Evolutionary conservation across 495 filamentous ascomycete species (phyloP).

Genomic region (Penicillium argentinense): DNA sequence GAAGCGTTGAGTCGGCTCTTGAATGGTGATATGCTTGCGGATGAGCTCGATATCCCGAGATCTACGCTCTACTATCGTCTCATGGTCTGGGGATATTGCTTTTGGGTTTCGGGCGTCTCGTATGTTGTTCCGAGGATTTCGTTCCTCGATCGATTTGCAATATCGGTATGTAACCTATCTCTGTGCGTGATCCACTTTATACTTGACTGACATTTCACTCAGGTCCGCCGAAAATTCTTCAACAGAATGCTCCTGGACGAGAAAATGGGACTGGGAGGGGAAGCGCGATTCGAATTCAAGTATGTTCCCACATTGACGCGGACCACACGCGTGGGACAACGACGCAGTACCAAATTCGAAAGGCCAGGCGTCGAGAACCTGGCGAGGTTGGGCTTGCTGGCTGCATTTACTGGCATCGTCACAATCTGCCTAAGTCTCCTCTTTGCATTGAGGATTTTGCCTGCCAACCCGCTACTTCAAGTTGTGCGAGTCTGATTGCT

Average conservation of each 20-base stretch:
- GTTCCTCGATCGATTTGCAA: conserved; percentile 57
- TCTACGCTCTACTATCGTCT: conserved; percentile 56
- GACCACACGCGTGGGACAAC: conserved; percentile 32
- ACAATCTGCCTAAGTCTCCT: conserved; percentile 21
- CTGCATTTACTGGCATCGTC: conserved; percentile 17
- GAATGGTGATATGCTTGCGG: conserved; percentile 61
- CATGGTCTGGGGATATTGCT: conserved; percentile 66
- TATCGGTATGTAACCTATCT: conserved; percentile 39
- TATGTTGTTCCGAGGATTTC: conserved; percentile 57
- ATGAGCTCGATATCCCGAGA: conserved; percentile 57
- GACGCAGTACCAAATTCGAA: conserved; percentile 22
- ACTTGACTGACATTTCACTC: background rate
- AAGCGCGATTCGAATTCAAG: conserved; percentile 62
- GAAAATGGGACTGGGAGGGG: conserved; percentile 55
- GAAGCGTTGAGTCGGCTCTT: conserved; percentile 67
- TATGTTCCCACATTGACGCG: conserved; percentile 56
- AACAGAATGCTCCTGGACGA: conserved; percentile 55
- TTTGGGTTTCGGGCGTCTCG: conserved; percentile 57
- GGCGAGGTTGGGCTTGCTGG: conserved; percentile 29
- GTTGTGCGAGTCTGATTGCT: conserved; percentile 1
- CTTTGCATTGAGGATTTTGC: conserved; percentile 22
- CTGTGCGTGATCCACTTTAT: background rate
- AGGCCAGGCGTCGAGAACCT: conserved; percentile 29
- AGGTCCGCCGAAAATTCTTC: conserved; percentile 53
- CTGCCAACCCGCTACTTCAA: conserved; percentile 11